Evolutionary conservation across 176 grass and related monocot species (phyloP), one percentile per base, ranked within the genome.

Genomic region (Carex littledalei): DNA sequence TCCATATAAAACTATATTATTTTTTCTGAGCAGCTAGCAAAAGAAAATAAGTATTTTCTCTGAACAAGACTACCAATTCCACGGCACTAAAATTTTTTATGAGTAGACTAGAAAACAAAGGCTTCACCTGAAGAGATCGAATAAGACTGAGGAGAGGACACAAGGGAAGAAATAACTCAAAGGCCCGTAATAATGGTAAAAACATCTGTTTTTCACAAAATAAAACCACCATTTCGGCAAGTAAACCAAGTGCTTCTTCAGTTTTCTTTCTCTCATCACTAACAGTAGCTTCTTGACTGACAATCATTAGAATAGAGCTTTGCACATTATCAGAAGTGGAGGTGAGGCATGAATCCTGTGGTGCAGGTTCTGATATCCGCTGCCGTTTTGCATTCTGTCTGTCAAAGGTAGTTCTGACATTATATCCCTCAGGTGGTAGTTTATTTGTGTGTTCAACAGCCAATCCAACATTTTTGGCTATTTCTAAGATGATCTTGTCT

Each of bases 131-230:
- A 87, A 98, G 91, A 81, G 86, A 92, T 55, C 93, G 93, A 62
- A 95, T 88, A 76, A 95, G 94, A 86, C 91, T 81, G 56, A 98
- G 93, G 90, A 98, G 93, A 52, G 93, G 88, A 75, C 91, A 95
- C 11, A 92, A 93, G 68, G 95, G 95, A 56, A 98, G 85, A 92
- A 98, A 95, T 85, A 95, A 92, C 83, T 98, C 95, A 85, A 98
- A 95, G 55, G 95, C 89, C 81, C 95, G 86, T 84, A 98, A 88
- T 74, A 98, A 87, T 54, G 91, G 92, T 73, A 98, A 86, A 87
- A 98, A 98, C 79, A 98, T 64, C 58, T 92, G 93, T 18, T 98
- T 86, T 87, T 95, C 89, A 86, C 93, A 98, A 83, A 98, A 91
- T 63, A 95, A 81, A n/a, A 89, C 93, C 79, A 98, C 93, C 93